Evolutionary conservation across 306 rosid species (phyloP).

Genomic region (Corylus avellana): DNA sequence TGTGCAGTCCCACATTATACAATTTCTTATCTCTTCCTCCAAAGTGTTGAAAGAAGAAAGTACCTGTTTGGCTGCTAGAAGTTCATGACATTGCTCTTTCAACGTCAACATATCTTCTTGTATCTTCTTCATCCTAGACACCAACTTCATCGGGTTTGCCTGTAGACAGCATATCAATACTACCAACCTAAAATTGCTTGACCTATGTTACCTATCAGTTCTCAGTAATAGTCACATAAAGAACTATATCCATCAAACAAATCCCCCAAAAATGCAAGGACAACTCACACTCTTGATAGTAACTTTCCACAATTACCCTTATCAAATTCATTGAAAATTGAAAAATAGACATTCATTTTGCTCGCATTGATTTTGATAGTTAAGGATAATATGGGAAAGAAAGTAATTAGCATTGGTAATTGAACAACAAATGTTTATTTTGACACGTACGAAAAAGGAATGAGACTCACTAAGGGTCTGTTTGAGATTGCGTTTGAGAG

Average conservation of each 20-base stretch:
- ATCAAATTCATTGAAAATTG: not conserved
- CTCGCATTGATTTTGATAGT: too few relatives aligned
- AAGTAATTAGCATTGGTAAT: too few relatives aligned
- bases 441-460: too few relatives aligned
- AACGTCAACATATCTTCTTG: constrained; percentile 64
- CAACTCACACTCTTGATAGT: not conserved
- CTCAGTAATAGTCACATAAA: constrained; percentile 6
- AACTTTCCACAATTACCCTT: not conserved
- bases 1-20: not conserved
- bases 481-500: too few relatives aligned
- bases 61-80: constrained; percentile 88
- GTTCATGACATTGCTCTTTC: constrained; percentile 80
- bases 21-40: constrained; percentile 1
- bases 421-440: too few relatives aligned
- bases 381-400: too few relatives aligned
- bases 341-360: too few relatives aligned
- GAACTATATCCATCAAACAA: not conserved
- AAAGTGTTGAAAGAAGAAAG: not conserved
- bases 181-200: constrained; percentile 76
- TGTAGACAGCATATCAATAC: constrained; percentile 56
- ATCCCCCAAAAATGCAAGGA: not conserved
- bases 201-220: constrained; percentile 34
- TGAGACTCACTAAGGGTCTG: too few relatives aligned
- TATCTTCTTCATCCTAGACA: constrained; percentile 70
- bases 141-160: constrained; percentile 89